phyloP scores from a whole-genome alignment of 1,284 basidiomycete genomes.

The Moesziomyces sp. region DNA sequence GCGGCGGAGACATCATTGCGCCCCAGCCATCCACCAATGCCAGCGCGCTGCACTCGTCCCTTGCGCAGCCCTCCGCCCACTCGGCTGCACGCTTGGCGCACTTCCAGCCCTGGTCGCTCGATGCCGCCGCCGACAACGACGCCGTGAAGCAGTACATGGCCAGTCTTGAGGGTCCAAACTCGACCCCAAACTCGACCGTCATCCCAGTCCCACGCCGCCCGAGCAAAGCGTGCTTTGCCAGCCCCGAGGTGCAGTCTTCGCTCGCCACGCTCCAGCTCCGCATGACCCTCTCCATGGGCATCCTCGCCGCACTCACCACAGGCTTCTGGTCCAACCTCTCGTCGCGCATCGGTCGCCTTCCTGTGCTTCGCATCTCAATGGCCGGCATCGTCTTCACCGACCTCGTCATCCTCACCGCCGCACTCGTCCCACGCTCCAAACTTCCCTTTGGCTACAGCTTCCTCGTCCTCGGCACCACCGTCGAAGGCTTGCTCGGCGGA shows the following conservation, averaged over 20 bases:
- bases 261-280: constrained; percentile 53
- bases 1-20: constrained; percentile 23
- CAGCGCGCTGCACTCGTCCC: not conserved
- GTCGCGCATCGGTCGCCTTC: constrained; percentile 80
- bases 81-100: constrained; percentile 1
- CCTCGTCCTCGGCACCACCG: constrained; percentile 80
- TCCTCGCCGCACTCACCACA: constrained; percentile 82
- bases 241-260: constrained; percentile 48
- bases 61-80: not conserved
- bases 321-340: constrained; percentile 88
- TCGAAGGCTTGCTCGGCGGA: constrained; percentile 88
- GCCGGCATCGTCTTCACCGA: constrained; percentile 81
- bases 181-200: constrained; percentile 39
- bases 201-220: constrained; percentile 32
- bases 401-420: constrained; percentile 63
- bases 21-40: constrained; percentile 13
- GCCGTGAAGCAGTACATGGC: constrained; percentile 20
- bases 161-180: constrained; percentile 23
- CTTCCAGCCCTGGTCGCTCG: constrained; percentile 28
- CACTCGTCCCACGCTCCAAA: constrained; percentile 40
- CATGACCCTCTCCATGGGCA: constrained; percentile 81
- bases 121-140: constrained; percentile 2
- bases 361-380: constrained; percentile 78
- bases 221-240: constrained; percentile 44
- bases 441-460: constrained; percentile 75